Conservation (phyloP, 768 basidiomycete genomes). For the Xanthoconium stramineum region DNA sequence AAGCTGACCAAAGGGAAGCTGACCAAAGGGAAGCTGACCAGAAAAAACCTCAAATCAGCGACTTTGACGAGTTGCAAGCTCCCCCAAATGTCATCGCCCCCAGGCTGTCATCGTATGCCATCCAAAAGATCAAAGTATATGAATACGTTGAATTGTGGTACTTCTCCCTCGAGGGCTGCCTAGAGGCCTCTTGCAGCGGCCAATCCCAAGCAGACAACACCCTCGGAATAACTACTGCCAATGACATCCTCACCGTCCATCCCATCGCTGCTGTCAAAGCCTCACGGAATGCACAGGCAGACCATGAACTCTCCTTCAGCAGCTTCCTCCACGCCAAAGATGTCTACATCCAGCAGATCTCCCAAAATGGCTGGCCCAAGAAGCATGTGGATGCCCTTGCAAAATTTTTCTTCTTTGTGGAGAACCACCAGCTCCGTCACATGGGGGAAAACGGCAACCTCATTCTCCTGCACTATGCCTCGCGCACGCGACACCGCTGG, state of each 20-base stretch:
- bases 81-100: not conserved
- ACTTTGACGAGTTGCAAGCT: not conserved
- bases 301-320: slow-evolving; percentile 17
- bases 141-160: slow-evolving; percentile 11
- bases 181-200: not conserved
- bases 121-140: slow-evolving; percentile 1
- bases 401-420: slow-evolving; percentile 4
- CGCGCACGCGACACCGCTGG: not conserved
- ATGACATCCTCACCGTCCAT: slow-evolving; percentile 7
- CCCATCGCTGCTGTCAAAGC: slow-evolving; percentile 15
- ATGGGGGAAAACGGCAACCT: not conserved
- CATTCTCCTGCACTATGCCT: not conserved
- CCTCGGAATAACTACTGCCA: slow-evolving; percentile 6
- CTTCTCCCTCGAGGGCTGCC: not conserved
- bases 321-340: slow-evolving; percentile 21
- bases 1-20: not conserved
- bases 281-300: slow-evolving; percentile 5
- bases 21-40: not conserved
- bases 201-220: not conserved
- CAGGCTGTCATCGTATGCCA: not conserved
- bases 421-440: not conserved
- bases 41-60: not conserved
- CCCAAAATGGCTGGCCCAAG: not conserved
- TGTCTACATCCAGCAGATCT: not conserved
- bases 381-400: not conserved